Evolutionary conservation across 371 early-diverging fungal genomes (phyloP).

Genomic region (Rhizopus sp.): DNA sequence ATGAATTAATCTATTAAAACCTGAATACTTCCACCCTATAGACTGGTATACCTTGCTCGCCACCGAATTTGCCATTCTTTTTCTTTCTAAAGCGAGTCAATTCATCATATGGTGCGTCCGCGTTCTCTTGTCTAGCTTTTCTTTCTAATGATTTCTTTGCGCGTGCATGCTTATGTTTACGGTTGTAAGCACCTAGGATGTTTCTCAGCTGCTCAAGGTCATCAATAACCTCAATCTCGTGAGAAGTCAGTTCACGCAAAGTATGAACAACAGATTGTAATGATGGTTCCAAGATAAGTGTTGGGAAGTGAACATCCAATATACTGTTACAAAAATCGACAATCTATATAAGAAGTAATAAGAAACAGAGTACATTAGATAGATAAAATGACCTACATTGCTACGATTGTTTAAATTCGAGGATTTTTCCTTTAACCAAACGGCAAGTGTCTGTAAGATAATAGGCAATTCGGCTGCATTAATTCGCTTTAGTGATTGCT

Average conservation of each 20-base stretch:
- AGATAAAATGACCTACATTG: conserved; percentile 8
- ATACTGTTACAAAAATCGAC: conserved; percentile 55
- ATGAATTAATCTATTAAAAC: conserved; percentile 32
- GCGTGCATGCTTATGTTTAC: conserved; percentile 38
- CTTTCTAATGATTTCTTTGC: conserved; percentile 10
- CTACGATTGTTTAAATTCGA: conserved; percentile 17
- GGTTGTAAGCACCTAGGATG: conserved; percentile 54
- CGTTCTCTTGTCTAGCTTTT: conserved; percentile 12
- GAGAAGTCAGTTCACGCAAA: conserved; percentile 41
- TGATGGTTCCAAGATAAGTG: conserved; percentile 57
- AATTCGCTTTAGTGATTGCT: conserved; percentile 55
- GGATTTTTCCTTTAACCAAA: conserved; percentile 41
- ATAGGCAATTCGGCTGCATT: conserved; percentile 48
- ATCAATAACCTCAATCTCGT: conserved; percentile 41
- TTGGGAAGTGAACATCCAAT: conserved; percentile 62
- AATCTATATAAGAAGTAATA: conserved; percentile 28
- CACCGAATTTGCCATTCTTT: conserved; percentile 53
- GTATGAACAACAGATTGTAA: conserved; percentile 47
- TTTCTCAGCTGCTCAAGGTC: conserved; percentile 54
- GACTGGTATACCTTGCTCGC: conserved; percentile 59
- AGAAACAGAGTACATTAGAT: neutral
- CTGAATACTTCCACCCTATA: conserved; percentile 65
- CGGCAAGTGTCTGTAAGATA: conserved; percentile 42
- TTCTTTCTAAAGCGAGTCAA: conserved; percentile 40
- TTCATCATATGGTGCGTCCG: conserved; percentile 34